A percentile compares a stretch with the other conserved stretches of the same genome.
Evolutionary conservation across 371 early-diverging fungal species (phyloP).

Genomic region (Phascolomyces articulosus): DNA sequence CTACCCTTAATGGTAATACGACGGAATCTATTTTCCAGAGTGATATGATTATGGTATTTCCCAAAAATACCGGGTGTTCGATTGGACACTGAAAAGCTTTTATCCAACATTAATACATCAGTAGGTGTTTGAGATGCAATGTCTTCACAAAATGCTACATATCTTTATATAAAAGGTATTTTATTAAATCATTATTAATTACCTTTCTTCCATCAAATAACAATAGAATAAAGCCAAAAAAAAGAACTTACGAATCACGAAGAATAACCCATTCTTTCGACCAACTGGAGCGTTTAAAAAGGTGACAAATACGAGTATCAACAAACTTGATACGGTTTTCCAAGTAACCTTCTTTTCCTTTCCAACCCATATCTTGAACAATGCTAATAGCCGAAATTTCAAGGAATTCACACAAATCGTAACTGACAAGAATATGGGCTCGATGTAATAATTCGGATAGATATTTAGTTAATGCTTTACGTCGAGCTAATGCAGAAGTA

Average conservation of each 20-base stretch:
- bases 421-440: conserved; percentile 63
- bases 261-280: conserved; percentile 74
- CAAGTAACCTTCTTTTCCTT: conserved; percentile 82
- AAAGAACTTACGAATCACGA: conserved; percentile 66
- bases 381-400: conserved; percentile 79
- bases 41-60: conserved; percentile 54
- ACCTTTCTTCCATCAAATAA: no score
- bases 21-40: conserved; percentile 59
- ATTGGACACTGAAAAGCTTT: conserved; percentile 25
- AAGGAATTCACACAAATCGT: conserved; percentile 80
- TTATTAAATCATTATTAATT: no score
- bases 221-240: no score
- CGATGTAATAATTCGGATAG: conserved; percentile 55
- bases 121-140: conserved; percentile 56
- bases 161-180: no score
- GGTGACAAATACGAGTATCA: conserved; percentile 41
- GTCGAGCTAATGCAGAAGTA: conserved; percentile 53
- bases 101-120: conserved; percentile 46
- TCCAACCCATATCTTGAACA: conserved; percentile 81
- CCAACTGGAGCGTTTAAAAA: conserved; percentile 46
- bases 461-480: conserved; percentile 70
- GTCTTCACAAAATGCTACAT: conserved; percentile 57
- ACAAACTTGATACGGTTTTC: conserved; percentile 60
- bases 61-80: conserved; percentile 36
- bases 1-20: conserved; percentile 72